Evolutionary conservation across 2,329 filamentous ascomycete genomes (phyloP).

Genomic region (Tympanopsis confertula): DNA sequence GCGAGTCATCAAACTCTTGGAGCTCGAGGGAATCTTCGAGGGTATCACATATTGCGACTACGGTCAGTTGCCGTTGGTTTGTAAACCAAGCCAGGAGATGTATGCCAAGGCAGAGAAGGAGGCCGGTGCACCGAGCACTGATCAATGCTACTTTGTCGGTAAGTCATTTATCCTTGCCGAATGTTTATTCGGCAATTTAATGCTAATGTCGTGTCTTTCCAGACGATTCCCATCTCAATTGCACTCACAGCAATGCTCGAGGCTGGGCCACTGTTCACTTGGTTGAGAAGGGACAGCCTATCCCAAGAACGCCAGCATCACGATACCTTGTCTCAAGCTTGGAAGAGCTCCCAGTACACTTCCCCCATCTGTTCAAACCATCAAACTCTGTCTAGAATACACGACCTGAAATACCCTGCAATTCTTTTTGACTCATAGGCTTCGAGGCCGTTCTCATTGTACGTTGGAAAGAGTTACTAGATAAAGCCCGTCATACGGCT

Average conservation of each 20-base stretch:
- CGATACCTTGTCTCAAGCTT: slow-evolving; percentile 67
- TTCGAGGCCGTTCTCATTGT: too few relatives aligned
- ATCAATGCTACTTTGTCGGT: slow-evolving; percentile 90
- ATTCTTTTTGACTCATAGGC: too few relatives aligned
- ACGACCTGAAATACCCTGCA: too few relatives aligned
- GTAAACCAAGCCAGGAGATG: slow-evolving; percentile 77
- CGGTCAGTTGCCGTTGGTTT: slow-evolving; percentile 57
- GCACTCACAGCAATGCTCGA: slow-evolving; percentile 60
- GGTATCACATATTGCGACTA: slow-evolving; percentile 96
- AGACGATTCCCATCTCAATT: slow-evolving; percentile 86
- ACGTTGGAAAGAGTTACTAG: too few relatives aligned
- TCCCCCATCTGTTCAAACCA: slow-evolving; percentile 76
- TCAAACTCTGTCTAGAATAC: slow-evolving; percentile 6
- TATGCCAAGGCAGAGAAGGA: slow-evolving; percentile 82
- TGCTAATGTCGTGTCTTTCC: slow-evolving; percentile 3
- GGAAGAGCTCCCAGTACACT: slow-evolving; percentile 62
- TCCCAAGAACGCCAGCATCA: slow-evolving; percentile 53
- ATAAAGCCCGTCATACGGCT: too few relatives aligned
- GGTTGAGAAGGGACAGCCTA: slow-evolving; percentile 61
- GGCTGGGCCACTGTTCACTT: slow-evolving; percentile 84
- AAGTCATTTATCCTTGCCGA: slow-evolving; percentile 22
- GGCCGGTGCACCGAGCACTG: slow-evolving; percentile 54
- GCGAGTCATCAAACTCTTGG: slow-evolving; percentile 69
- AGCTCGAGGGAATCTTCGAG: slow-evolving; percentile 80
- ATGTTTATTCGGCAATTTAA: slow-evolving; percentile 3